These are phyloP conservation scores for Lotmaria passim DNA, from an alignment of 208 protist genomes.

Conservation along the genomic window DNA sequence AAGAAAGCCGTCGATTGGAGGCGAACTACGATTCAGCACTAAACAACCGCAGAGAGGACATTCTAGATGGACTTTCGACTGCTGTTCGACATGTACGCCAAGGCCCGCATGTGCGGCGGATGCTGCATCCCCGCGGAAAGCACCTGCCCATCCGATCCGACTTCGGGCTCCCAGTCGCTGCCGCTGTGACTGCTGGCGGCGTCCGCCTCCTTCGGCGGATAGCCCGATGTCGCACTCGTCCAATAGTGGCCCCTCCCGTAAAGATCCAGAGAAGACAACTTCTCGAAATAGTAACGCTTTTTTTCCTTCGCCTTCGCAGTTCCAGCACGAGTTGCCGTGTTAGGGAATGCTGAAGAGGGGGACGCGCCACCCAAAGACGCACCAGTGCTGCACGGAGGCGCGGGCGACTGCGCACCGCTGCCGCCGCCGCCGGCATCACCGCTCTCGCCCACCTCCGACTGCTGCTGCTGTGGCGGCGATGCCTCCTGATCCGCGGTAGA, in stretches of 20 bases:
- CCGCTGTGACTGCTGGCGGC: neutral
- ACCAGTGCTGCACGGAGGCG: no score
- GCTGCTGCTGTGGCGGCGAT: no score
- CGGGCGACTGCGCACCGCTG: no score
- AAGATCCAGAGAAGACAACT: slow-evolving; percentile 30
- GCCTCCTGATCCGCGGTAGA: no score
- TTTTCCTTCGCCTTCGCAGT: slow-evolving; percentile 1
- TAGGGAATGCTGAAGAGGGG: neutral
- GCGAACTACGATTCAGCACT: no score
- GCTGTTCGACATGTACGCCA: neutral
- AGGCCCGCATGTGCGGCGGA: neutral
- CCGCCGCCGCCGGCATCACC: no score
- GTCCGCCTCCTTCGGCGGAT: neutral
- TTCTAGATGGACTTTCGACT: neutral
- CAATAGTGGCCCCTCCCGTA: slow-evolving; percentile 26
- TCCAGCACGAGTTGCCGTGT: neutral
- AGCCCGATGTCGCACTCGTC: neutral
- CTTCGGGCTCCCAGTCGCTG: neutral
- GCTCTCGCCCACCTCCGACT: no score
- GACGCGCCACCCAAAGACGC: no score
- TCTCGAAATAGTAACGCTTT: slow-evolving; percentile 32
- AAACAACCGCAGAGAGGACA: neutral
- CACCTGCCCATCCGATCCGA: neutral
- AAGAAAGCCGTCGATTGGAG: no score
- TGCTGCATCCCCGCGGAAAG: neutral